phyloP scores from a whole-genome alignment of 2,329 filamentous ascomycete genomes.

The Coniochaeta hoffmannii region DNA sequence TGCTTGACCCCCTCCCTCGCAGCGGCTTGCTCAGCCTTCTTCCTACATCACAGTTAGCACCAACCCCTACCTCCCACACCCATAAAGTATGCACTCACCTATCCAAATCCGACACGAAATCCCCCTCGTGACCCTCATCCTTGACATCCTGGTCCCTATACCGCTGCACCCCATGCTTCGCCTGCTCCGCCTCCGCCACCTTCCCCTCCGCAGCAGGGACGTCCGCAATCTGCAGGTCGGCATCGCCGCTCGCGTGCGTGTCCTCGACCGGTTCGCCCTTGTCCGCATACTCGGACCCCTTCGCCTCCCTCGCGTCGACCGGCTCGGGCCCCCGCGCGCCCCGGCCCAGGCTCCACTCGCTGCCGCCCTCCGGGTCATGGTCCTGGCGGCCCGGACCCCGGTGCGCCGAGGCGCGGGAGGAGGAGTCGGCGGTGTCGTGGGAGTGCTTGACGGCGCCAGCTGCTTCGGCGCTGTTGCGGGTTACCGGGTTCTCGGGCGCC shows the following conservation, averaged over 20 bases:
- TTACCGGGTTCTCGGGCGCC: neutral
- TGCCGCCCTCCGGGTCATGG: neutral
- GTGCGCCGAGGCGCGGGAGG: neutral
- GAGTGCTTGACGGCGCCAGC: neutral
- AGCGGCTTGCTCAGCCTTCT: constrained; percentile 1
- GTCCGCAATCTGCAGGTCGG: neutral
- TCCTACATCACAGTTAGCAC: neutral
- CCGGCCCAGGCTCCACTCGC: neutral
- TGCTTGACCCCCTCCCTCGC: neutral
- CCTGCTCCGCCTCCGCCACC: neutral
- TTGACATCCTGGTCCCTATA: neutral
- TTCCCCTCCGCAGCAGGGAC: neutral
- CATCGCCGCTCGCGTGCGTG: neutral
- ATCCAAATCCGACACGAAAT: neutral
- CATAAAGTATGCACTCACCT: neutral
- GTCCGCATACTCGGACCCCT: neutral
- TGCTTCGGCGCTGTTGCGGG: neutral
- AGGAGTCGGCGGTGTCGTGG: neutral
- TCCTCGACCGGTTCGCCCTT: neutral
- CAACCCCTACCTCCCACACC: neutral
- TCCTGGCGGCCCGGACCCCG: neutral
- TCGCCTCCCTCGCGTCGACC: neutral
- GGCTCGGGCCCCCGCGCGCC: neutral
- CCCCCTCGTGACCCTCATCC: neutral
- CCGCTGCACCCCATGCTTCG: neutral